Percentiles rank a stretch among this genome's conserved stretches.
Conservation (phyloP, 805 yeast species). For the Naumovozyma baii region DNA sequence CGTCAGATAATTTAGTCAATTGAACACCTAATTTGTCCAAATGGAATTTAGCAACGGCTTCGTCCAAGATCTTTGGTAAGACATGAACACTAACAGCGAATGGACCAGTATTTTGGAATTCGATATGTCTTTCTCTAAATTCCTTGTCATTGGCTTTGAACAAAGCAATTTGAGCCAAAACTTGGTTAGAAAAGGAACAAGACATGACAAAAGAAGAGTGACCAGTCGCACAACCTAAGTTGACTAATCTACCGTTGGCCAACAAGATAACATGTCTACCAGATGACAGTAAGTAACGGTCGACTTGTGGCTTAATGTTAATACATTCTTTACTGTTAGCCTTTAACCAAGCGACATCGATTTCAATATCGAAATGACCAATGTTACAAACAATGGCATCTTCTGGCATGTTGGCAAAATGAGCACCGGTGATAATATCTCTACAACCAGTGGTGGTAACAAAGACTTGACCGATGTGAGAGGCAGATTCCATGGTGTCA, state of each 20-base stretch:
- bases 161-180: conserved; percentile 94
- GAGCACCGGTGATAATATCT: conserved; percentile 86
- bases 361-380: conserved; percentile 98
- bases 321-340: conserved; percentile 86
- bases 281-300: conserved; percentile 80
- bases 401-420: conserved; percentile 91
- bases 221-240: conserved; percentile 99
- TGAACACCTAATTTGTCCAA: conserved; percentile 88
- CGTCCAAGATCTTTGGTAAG: conserved; percentile 96
- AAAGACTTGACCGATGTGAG: conserved; percentile 87
- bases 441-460: conserved; percentile 99
- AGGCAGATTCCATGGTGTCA: conserved; percentile 88
- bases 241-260: conserved; percentile 98
- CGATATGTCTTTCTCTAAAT: conserved; percentile 75
- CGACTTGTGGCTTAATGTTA: conserved; percentile 98
- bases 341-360: conserved; percentile 98
- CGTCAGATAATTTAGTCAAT: conserved; percentile 64
- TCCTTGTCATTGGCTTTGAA: conserved; percentile 76
- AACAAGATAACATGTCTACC: conserved; percentile 93
- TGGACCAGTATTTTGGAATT: conserved; percentile 87
- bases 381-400: conserved; percentile 99
- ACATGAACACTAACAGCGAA: conserved; percentile 89
- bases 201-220: conserved; percentile 99
- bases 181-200: conserved; percentile 99
- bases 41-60: conserved; percentile 96